Base-by-base conservation (phyloP, 306 rosid genomes). In the Begonia fuchsioides region DNA sequence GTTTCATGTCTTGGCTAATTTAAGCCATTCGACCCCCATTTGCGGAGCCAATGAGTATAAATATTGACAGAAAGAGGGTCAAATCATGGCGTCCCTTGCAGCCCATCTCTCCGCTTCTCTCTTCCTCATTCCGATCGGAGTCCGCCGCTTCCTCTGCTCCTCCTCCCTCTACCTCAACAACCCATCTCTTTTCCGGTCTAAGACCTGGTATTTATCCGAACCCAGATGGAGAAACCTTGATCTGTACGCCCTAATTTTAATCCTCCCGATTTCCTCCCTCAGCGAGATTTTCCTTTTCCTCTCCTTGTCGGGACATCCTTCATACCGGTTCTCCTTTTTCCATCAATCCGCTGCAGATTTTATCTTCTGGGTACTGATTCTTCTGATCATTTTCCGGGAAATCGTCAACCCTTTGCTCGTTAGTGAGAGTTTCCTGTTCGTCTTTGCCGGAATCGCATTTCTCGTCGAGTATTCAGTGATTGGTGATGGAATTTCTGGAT, bases 161-260 rank as follows among this genome's bases (percentile, higher is more conserved):
- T 72, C 90, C 52, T 74, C 95, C n/a, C 68, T 83, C 15, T 88
- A 76, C 65, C 80, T 83, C 50, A 64, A 76, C 10, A 72, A 64
- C 83, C 95, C 93, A 12, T 72, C 95, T 52, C 74, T 70, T 10
- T 88, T 63, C 66, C 68, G 83, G 56, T 81, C 95, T 65, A 81
- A 74, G 47, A 54, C 72, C 0, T 88, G 96, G 95, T 83, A 72
- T 38, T 62, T 76, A 71, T 72, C 93, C 6, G 75, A 88, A 57
- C 80, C 86, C 54, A 61, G 52, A 19, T 83, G 86, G 95, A 83
- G 68, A 57, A 81, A 74, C 55, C 51, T 83, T 13, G 86, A 83
- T 66, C 64, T 88, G 47, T 83, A 69, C 66, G 13, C 65, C 12
- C 93, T 88, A 1, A 64, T 66, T 88, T 40, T 83, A 2, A 66